Percentiles rank a stretch among this genome's conserved stretches.
These are phyloP conservation scores for Brasenia schreberi DNA, from an alignment of 164 flowering plant species.

Conservation along the genomic window DNA sequence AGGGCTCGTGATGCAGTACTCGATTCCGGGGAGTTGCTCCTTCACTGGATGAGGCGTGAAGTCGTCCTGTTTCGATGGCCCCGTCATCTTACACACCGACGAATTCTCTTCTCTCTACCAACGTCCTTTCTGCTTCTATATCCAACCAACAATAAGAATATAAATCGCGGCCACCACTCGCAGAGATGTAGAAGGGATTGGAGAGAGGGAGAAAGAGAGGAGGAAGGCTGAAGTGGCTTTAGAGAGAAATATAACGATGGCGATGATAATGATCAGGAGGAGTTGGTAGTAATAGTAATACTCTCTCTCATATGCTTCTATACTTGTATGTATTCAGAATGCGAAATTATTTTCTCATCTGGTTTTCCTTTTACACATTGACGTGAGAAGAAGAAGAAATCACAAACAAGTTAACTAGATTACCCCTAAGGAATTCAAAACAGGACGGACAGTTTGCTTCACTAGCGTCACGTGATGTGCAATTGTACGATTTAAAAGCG, in stretches of 20 bases:
- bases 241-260: background rate
- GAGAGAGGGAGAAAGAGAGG: background rate
- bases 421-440: too few relatives aligned
- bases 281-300: background rate
- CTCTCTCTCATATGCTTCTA: background rate
- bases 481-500: background rate
- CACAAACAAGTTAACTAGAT: too few relatives aligned
- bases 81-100: background rate
- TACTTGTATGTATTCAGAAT: too few relatives aligned
- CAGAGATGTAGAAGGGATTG: too few relatives aligned
- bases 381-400: too few relatives aligned
- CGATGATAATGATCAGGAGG: background rate
- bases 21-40: slow-evolving; percentile 57
- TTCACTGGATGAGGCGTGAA: slow-evolving; percentile 56
- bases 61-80: slow-evolving; percentile 50
- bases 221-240: background rate
- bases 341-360: too few relatives aligned
- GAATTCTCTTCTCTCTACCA: background rate
- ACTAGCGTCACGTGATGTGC: background rate
- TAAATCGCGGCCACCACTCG: background rate
- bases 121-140: background rate
- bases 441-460: too few relatives aligned
- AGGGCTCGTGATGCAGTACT: slow-evolving; percentile 72
- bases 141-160: too few relatives aligned
- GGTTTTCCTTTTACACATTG: too few relatives aligned